These are phyloP conservation scores for Boletus tylopilopsis DNA, from an alignment of 768 basidiomycete genomes.

Conservation along the genomic window DNA sequence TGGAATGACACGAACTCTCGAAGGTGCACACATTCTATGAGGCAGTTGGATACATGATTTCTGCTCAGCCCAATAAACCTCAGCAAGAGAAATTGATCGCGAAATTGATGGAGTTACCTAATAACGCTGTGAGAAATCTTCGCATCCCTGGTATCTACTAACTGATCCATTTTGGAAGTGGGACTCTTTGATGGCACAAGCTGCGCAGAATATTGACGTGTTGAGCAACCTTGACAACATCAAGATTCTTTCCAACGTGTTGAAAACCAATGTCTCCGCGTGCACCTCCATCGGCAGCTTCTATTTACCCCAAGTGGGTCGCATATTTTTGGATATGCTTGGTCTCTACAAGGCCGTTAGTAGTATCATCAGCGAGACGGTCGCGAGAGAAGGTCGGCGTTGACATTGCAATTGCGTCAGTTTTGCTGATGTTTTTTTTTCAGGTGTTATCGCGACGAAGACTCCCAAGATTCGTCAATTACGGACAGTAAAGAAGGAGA, in stretches of 20 bases:
- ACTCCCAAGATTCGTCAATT: conserved; percentile 94
- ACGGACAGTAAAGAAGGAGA: conserved; percentile 97
- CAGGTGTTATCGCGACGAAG: conserved; percentile 89
- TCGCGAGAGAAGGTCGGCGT: conserved; percentile 72
- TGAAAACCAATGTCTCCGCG: conserved; percentile 98
- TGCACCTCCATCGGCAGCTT: conserved; percentile 96
- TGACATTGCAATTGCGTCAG: neutral
- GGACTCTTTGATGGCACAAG: conserved; percentile 97
- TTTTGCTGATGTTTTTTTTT: conserved; percentile 9
- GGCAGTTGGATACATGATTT: conserved; percentile 99
- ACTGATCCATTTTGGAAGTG: conserved; percentile 52
- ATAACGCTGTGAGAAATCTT: conserved; percentile 75
- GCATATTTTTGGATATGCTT: conserved; percentile 97
- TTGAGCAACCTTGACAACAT: conserved; percentile 89
- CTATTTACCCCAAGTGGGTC: conserved; percentile 94
- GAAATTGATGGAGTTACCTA: conserved; percentile 96
- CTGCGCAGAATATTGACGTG: conserved; percentile 88
- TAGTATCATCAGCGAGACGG: conserved; percentile 91
- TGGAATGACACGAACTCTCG: conserved; percentile 8
- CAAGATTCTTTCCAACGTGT: conserved; percentile 92
- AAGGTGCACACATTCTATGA: conserved; percentile 97
- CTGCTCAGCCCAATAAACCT: conserved; percentile 96
- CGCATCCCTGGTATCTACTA: neutral
- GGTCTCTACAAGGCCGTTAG: conserved; percentile 97
- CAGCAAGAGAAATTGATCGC: conserved; percentile 93